Conservation (phyloP, 192 early-diverging fungal species). For the Rhizoclosmatium sp. region DNA sequence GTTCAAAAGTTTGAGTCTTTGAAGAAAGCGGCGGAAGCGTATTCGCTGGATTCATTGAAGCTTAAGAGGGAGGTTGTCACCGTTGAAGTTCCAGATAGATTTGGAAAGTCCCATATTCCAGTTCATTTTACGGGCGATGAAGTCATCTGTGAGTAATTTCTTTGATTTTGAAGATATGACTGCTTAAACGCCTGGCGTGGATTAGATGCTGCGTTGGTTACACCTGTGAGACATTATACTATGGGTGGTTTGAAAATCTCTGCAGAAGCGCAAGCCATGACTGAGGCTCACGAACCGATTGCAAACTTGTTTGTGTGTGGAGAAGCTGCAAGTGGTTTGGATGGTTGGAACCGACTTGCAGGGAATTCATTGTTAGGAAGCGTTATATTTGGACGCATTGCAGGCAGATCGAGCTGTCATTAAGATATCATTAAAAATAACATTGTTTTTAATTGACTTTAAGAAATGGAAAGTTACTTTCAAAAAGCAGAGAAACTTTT, state of each 20-base stretch:
- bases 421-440: neutral
- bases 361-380: conserved; percentile 57
- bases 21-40: neutral
- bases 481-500: neutral
- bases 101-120: conserved; percentile 16
- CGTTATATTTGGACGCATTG: conserved; percentile 54
- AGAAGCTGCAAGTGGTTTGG: conserved; percentile 51
- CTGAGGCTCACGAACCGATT: conserved; percentile 8
- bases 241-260: conserved; percentile 71
- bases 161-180: neutral
- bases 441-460: neutral
- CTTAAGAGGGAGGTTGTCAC: neutral
- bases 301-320: conserved; percentile 49
- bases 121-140: conserved; percentile 30
- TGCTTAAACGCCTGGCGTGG: neutral
- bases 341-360: conserved; percentile 52
- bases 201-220: conserved; percentile 53
- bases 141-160: conserved; percentile 44
- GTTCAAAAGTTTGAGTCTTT: conserved; percentile 38
- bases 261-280: conserved; percentile 19
- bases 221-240: conserved; percentile 86
- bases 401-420: conserved; percentile 10
- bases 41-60: neutral
- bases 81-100: conserved; percentile 13
- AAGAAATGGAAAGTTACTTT: neutral